phyloP scores from a whole-genome alignment of 148 eudicot genomes.

The Suaeda aralocaspica region DNA sequence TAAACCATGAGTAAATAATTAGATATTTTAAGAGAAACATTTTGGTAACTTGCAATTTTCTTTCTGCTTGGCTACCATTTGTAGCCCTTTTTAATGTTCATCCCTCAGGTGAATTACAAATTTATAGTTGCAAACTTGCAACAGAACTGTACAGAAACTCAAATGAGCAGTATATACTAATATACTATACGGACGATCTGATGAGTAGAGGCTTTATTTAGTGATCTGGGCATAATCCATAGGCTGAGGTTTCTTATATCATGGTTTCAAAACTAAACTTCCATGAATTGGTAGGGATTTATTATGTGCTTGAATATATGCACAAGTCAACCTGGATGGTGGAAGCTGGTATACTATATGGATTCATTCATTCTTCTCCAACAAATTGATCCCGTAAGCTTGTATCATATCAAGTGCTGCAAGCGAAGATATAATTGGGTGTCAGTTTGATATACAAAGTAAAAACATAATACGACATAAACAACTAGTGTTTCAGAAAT shows the following conservation, averaged over 20 bases:
- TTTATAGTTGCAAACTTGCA: background rate
- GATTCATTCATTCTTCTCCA: slow-evolving; percentile 22
- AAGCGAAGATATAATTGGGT: background rate
- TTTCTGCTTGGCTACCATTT: too few relatives aligned
- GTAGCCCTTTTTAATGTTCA: background rate
- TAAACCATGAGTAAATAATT: too few relatives aligned
- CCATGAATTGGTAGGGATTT: background rate
- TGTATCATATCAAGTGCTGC: slow-evolving; percentile 30
- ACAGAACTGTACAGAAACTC: background rate
- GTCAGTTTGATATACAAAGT: background rate
- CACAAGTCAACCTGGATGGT: background rate
- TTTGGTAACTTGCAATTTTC: too few relatives aligned
- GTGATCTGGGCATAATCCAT: background rate
- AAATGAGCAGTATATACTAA: background rate
- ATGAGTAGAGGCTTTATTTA: background rate
- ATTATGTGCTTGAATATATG: background rate
- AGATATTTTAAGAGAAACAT: too few relatives aligned
- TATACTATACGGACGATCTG: too few relatives aligned
- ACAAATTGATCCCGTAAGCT: slow-evolving; percentile 23
- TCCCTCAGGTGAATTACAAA: background rate
- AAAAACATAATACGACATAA: too few relatives aligned
- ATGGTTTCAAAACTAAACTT: background rate
- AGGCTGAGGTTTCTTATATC: background rate
- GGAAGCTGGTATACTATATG: background rate
- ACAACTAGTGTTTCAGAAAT: too few relatives aligned